phyloP scores from a whole-genome alignment of 2,329 filamentous ascomycete genomes.

The Pseudogymnoascus sp. region DNA sequence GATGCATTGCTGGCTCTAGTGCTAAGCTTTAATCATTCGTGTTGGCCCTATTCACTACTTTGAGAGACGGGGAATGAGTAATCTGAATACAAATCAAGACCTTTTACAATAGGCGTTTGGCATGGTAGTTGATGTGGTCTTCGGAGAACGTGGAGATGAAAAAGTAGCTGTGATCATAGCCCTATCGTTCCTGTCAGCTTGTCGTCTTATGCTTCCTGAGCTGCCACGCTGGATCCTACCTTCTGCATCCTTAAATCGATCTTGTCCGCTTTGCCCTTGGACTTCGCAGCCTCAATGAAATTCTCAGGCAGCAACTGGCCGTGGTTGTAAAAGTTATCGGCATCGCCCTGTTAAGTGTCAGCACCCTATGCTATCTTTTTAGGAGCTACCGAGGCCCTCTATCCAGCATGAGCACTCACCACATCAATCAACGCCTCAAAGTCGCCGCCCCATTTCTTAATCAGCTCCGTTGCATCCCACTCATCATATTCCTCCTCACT shows the following conservation, averaged over 20 bases:
- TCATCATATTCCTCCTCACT: conserved; percentile 71
- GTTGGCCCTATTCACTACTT: conserved; percentile 3
- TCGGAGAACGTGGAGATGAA: conserved; percentile 87
- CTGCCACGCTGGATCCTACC: conserved; percentile 33
- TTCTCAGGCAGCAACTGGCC: conserved; percentile 91
- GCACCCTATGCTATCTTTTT: not conserved
- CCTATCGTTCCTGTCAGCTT: conserved; percentile 34
- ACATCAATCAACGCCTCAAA: conserved; percentile 83
- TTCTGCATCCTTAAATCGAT: conserved; percentile 76
- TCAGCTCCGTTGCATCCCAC: conserved; percentile 86
- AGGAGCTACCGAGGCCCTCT: not conserved
- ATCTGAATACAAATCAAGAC: conserved; percentile 7
- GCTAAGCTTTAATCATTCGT: not conserved
- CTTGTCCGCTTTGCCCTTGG: conserved; percentile 59
- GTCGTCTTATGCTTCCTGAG: not conserved
- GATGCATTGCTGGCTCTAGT: not conserved
- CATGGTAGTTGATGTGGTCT: conserved; percentile 86
- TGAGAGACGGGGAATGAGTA: not conserved
- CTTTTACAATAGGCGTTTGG: conserved; percentile 59
- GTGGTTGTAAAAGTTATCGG: conserved; percentile 94
- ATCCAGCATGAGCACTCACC: conserved; percentile 39
- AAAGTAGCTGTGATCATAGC: conserved; percentile 96
- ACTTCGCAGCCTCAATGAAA: conserved; percentile 69
- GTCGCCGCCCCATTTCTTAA: conserved; percentile 62
- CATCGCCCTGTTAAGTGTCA: conserved; percentile 56